Conservation (phyloP, 768 basidiomycete species). For the Sistotremastrum niveocremeum region DNA sequence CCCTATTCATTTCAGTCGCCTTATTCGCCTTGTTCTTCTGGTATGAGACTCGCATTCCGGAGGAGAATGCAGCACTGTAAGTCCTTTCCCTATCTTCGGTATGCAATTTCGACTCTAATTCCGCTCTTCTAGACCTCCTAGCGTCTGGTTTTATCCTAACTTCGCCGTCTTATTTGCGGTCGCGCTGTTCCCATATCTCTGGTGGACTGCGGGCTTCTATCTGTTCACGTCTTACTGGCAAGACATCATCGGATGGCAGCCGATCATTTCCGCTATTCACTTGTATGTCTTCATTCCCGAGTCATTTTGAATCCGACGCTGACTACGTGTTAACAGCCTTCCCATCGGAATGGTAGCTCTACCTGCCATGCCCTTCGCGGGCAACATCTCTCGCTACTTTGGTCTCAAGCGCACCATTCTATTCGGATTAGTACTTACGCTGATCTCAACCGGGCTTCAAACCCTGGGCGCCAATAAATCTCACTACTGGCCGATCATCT, state of each 20-base stretch:
- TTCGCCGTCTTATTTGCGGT: conserved; percentile 25
- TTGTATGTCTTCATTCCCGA: conserved; percentile 14
- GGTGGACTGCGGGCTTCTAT: conserved; percentile 25
- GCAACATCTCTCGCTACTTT: conserved; percentile 14
- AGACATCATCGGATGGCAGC: conserved; percentile 28
- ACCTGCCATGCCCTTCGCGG: conserved; percentile 22
- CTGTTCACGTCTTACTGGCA: conserved; percentile 28
- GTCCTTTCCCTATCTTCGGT: conserved; percentile 3
- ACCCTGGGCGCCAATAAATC: conserved; percentile 26
- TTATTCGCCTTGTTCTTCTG: conserved; percentile 32
- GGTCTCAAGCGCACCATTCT: conserved; percentile 33
- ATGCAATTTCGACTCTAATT: too few species aligned
- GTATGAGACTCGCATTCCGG: conserved; percentile 31
- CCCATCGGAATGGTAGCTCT: conserved; percentile 26
- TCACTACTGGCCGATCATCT: conserved; percentile 32
- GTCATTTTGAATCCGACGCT: not conserved
- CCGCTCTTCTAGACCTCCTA: conserved; percentile 22
- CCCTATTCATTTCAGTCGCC: conserved; percentile 31
- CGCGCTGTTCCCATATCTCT: conserved; percentile 27
- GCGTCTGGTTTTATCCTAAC: conserved; percentile 28
- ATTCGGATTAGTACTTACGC: conserved; percentile 23
- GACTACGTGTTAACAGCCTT: not conserved
- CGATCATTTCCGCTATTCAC: conserved; percentile 25
- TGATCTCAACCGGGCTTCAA: conserved; percentile 27
- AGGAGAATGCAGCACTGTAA: conserved; percentile 29